Conservation (phyloP, 2,329 filamentous ascomycete species). For the Ramichloridium luteum region DNA sequence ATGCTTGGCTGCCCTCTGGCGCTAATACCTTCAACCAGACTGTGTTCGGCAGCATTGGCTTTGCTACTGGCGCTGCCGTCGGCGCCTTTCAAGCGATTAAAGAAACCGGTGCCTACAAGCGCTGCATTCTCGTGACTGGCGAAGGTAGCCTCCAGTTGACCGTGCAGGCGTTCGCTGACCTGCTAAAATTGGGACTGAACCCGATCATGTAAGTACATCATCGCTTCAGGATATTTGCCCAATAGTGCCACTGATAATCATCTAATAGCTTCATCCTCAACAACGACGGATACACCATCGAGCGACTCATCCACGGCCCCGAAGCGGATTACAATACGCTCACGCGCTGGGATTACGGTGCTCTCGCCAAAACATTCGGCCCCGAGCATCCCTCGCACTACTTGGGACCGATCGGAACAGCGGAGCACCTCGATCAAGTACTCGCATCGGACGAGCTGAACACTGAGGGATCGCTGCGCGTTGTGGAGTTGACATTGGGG, state of each 20-base stretch:
- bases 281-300: constrained; percentile 49
- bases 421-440: no score
- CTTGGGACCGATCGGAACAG: no score
- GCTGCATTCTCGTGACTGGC: constrained; percentile 38
- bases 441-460: no score
- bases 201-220: constrained; percentile 27
- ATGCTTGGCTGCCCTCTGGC: constrained; percentile 37
- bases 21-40: constrained; percentile 48
- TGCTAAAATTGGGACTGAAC: constrained; percentile 59
- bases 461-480: no score
- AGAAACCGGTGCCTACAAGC: constrained; percentile 28
- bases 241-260: no score
- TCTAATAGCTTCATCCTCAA: constrained; percentile 46
- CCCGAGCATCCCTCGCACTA: no score
- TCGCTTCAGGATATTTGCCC: no score
- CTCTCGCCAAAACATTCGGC: no score
- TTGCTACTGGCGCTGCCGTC: constrained; percentile 15
- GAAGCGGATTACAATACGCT: constrained; percentile 42
- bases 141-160: constrained; percentile 51
- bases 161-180: constrained; percentile 62
- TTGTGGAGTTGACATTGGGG: no score
- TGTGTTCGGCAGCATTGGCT: constrained; percentile 22
- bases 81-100: constrained; percentile 16
- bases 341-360: constrained; percentile 8
- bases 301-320: constrained; percentile 45